Percentiles rank a stretch among this genome's conserved stretches.
Conservation (phyloP, 768 basidiomycete species). For the Lactarius pseudohatsudake region DNA sequence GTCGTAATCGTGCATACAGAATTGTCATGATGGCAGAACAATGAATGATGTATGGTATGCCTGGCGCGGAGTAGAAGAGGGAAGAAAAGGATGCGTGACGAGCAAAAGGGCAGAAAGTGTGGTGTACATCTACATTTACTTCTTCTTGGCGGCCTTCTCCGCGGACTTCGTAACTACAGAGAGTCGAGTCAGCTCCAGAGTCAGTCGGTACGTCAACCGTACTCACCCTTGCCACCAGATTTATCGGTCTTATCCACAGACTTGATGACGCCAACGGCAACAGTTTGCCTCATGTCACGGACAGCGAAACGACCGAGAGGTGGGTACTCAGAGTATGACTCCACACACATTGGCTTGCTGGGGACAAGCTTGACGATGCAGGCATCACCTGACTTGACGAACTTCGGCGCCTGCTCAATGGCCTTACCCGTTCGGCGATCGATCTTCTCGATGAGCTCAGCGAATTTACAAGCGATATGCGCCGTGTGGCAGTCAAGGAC, state of each 20-base stretch:
- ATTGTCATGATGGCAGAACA: conserved; percentile 33
- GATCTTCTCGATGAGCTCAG: conserved; percentile 98
- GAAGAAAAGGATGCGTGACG: conserved; percentile 42
- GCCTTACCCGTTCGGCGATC: conserved; percentile 97
- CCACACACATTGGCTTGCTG: conserved; percentile 94
- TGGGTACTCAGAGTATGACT: conserved; percentile 96
- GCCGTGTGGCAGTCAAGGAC: conserved; percentile 99
- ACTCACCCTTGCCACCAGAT: conserved; percentile 76
- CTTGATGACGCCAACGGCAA: conserved; percentile 99
- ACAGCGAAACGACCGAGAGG: conserved; percentile 99
- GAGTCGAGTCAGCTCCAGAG: conserved; percentile 21
- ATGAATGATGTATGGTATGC: conserved; percentile 36
- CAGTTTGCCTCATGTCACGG: conserved; percentile 99
- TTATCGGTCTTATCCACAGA: conserved; percentile 94
- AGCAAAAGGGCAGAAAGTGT: conserved; percentile 40
- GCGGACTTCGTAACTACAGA: conserved; percentile 85
- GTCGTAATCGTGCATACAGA: conserved; percentile 40
- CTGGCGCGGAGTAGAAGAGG: conserved; percentile 39
- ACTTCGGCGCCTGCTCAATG: conserved; percentile 87
- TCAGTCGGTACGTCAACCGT: conserved; percentile 14
- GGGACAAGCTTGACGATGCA: conserved; percentile 98
- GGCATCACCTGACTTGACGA: conserved; percentile 99
- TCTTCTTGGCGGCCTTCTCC: conserved; percentile 96
- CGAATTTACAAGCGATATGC: conserved; percentile 99
- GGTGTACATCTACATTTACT: conserved; percentile 79